phyloP scores from a whole-genome alignment of 306 rosid genomes.

The Cicer arietinum region DNA sequence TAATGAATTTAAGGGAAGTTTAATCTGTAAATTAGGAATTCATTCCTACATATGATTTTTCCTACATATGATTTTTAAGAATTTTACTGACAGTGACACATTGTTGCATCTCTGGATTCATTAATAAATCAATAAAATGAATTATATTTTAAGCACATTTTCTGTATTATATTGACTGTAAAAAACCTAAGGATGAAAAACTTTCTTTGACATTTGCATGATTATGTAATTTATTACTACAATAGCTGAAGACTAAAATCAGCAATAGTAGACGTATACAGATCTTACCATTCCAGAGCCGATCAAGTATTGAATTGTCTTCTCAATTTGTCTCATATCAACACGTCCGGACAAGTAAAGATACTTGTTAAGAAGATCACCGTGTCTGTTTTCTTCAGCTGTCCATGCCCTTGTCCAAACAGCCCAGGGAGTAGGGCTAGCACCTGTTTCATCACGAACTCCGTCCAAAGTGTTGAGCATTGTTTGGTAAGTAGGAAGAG shows the following conservation, averaged over 20 bases:
- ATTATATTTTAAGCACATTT: slow-evolving; percentile 8
- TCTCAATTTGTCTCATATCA: slow-evolving; percentile 91
- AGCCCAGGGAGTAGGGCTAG: slow-evolving; percentile 90
- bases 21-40: slow-evolving; percentile 17
- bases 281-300: slow-evolving; percentile 90
- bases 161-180: slow-evolving; percentile 29
- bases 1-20: neutral
- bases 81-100: neutral
- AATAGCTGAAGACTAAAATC: slow-evolving; percentile 18
- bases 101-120: slow-evolving; percentile 14
- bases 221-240: slow-evolving; percentile 26
- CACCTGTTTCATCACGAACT: slow-evolving; percentile 92
- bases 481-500: slow-evolving; percentile 93
- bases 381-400: slow-evolving; percentile 94
- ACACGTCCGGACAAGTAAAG: slow-evolving; percentile 89
- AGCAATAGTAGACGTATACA: neutral
- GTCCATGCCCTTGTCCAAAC: slow-evolving; percentile 99
- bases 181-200: neutral
- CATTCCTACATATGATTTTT: neutral
- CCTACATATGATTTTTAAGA: neutral
- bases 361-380: slow-evolving; percentile 92
- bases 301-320: slow-evolving; percentile 87
- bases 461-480: slow-evolving; percentile 93
- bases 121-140: slow-evolving; percentile 8
- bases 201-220: neutral